A percentile compares a stretch with the other conserved stretches of the same genome.
These are phyloP conservation scores for Syzygium syzygioides DNA, from an alignment of 441 rosid genomes.

Conservation along the genomic window DNA sequence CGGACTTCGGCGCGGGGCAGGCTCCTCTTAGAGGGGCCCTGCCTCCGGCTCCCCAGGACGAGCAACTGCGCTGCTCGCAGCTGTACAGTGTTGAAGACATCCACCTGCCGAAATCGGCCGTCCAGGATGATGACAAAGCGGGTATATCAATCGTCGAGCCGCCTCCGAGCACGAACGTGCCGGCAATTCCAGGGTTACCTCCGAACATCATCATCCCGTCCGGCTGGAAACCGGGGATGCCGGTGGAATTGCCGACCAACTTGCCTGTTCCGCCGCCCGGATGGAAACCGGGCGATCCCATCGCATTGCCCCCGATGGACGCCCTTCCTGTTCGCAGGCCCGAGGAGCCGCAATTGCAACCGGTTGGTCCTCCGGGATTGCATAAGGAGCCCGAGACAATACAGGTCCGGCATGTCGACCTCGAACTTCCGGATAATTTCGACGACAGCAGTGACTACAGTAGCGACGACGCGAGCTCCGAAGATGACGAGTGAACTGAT, in stretches of 20 bases:
- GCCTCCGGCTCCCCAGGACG: conserved; percentile 97
- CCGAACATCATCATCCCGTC: conserved; percentile 58
- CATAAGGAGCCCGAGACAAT: conserved; percentile 63
- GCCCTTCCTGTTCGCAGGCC: conserved; percentile 42
- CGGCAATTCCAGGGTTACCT: conserved; percentile 59
- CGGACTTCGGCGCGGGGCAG: conserved; percentile 84
- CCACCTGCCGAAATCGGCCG: conserved; percentile 59
- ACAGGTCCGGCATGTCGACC: conserved; percentile 78
- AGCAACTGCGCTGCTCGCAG: conserved; percentile 93
- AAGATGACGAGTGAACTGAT: conserved; percentile 52
- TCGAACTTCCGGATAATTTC: conserved; percentile 71
- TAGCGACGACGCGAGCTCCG: conserved; percentile 71
- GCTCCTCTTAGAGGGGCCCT: conserved; percentile 90
- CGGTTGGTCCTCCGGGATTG: conserved; percentile 39
- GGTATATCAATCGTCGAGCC: conserved; percentile 75
- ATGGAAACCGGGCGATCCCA: conserved; percentile 89
- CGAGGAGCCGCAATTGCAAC: conserved; percentile 41
- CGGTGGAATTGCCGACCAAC: conserved; percentile 63
- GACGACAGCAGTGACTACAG: conserved; percentile 80
- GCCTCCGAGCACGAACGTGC: conserved; percentile 28
- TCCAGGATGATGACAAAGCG: conserved; percentile 44
- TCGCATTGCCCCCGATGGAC: conserved; percentile 58
- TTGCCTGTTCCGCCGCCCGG: conserved; percentile 82
- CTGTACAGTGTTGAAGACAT: conserved; percentile 75
- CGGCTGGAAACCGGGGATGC: conserved; percentile 96